These are phyloP conservation scores for Discostella stelligera DNA, from an alignment of 352 stramenopile genomes.

Conservation along the genomic window DNA sequence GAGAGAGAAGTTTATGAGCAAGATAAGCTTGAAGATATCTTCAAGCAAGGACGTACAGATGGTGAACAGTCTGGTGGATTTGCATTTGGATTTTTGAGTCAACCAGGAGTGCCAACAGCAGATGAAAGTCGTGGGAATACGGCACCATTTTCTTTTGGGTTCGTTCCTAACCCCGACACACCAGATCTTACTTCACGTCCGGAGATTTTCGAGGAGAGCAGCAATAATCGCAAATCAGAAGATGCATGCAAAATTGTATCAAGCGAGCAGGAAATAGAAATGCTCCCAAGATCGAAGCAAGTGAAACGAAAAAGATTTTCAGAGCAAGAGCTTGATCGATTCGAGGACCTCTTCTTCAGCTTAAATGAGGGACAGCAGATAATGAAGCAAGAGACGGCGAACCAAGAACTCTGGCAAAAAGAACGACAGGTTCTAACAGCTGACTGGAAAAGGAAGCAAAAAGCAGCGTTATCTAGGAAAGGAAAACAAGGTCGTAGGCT, in stretches of 20 bases:
- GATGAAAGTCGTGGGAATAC: constrained; percentile 3
- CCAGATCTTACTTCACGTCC: background rate
- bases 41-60: constrained; percentile 60
- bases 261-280: background rate
- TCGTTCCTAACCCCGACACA: constrained; percentile 30
- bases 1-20: constrained; percentile 64
- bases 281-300: constrained; percentile 2
- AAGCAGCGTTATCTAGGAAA: constrained; percentile 63
- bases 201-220: background rate
- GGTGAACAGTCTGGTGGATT: constrained; percentile 9
- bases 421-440: constrained; percentile 65
- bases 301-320: constrained; percentile 47
- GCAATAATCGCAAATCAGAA: background rate
- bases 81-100: constrained; percentile 31
- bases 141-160: constrained; percentile 64
- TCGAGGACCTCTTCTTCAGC: constrained; percentile 64
- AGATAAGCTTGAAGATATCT: constrained; percentile 73
- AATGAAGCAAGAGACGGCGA: constrained; percentile 50
- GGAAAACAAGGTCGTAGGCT: constrained; percentile 50
- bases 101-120: background rate
- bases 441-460: constrained; percentile 81
- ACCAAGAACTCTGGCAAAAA: constrained; percentile 61
- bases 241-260: constrained; percentile 6
- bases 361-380: constrained; percentile 67
- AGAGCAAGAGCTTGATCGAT: constrained; percentile 52